Conservation (phyloP, 805 yeast genomes). For the Lipomyces anomalus region DNA sequence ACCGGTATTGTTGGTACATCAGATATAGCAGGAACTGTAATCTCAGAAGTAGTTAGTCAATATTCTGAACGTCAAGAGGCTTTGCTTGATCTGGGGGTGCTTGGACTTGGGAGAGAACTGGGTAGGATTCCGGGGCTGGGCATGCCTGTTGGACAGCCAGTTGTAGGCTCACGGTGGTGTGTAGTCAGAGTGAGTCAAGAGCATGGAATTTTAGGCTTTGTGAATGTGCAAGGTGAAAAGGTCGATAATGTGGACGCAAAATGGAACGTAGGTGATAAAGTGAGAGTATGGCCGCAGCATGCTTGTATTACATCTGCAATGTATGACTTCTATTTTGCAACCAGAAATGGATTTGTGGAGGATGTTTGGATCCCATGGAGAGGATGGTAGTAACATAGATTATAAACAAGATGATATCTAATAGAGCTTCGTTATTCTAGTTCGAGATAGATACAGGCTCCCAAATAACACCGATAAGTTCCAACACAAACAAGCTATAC, state of each 20-base stretch:
- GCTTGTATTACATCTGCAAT: slow-evolving; percentile 65
- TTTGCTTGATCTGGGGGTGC: slow-evolving; percentile 66
- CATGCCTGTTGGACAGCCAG: slow-evolving; percentile 7
- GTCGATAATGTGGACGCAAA: slow-evolving; percentile 10
- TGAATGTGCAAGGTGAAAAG: slow-evolving; percentile 39
- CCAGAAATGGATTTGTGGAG: slow-evolving; percentile 40
- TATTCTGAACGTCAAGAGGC: slow-evolving; percentile 63
- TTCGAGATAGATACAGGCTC: too few species aligned
- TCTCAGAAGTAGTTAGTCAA: slow-evolving; percentile 54
- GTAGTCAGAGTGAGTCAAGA: slow-evolving; percentile 71
- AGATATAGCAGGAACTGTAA: slow-evolving; percentile 47
- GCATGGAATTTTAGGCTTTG: slow-evolving; percentile 58
- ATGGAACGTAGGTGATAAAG: slow-evolving; percentile 43
- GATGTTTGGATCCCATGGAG: slow-evolving; percentile 65
- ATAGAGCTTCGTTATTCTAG: too few species aligned
- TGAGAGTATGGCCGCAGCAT: slow-evolving; percentile 62
- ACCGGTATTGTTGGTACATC: slow-evolving; percentile 50
- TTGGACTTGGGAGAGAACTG: slow-evolving; percentile 60
- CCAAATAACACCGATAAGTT: too few species aligned
- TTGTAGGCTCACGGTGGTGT: slow-evolving; percentile 48
- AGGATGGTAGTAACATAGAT: too few species aligned
- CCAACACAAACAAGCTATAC: too few species aligned
- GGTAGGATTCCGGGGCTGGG: slow-evolving; percentile 39
- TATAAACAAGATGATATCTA: too few species aligned
- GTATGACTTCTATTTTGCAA: slow-evolving; percentile 50